These are phyloP conservation scores for Colletotrichum lentis DNA, from an alignment of 2,329 filamentous ascomycete genomes.

Conservation along the genomic window DNA sequence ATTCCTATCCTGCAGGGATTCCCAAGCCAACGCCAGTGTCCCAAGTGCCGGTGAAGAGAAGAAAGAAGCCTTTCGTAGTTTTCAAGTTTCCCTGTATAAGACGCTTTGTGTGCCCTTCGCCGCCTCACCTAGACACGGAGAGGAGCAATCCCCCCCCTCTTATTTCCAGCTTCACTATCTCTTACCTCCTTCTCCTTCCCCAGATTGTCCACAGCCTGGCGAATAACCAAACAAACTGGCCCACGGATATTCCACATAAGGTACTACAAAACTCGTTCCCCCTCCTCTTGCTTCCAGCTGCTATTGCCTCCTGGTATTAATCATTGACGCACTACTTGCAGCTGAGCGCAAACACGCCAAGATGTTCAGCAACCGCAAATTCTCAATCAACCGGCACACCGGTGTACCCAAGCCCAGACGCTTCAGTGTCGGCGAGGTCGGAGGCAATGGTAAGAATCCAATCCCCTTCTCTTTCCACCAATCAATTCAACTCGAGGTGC, in stretches of 20 bases:
- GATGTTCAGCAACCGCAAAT: slow-evolving; percentile 67
- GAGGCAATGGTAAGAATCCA: slow-evolving; percentile 25
- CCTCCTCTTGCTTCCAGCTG: neutral
- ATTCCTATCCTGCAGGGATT: slow-evolving; percentile 31
- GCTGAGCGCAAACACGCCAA: slow-evolving; percentile 37
- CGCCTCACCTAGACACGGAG: slow-evolving; percentile 22
- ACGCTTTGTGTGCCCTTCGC: slow-evolving; percentile 29
- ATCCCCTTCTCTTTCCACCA: no score
- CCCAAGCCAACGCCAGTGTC: slow-evolving; percentile 29
- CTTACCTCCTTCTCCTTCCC: slow-evolving; percentile 2
- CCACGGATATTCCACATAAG: slow-evolving; percentile 2
- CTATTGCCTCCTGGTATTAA: neutral
- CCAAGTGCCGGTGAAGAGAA: slow-evolving; percentile 37
- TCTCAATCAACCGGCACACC: slow-evolving; percentile 73
- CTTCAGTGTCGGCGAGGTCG: slow-evolving; percentile 65
- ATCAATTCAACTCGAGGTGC: neutral
- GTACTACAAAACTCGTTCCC: neutral
- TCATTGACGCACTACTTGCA: neutral
- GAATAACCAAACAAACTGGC: slow-evolving; percentile 24
- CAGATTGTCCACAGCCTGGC: slow-evolving; percentile 11
- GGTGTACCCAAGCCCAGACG: slow-evolving; percentile 67
- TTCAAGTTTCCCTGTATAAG: slow-evolving; percentile 32
- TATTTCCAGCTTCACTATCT: slow-evolving; percentile 4
- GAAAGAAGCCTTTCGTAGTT: slow-evolving; percentile 30
- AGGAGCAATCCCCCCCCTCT: neutral